Conservation (phyloP, 805 yeast genomes). For the Metschnikowia kunwiensis region DNA sequence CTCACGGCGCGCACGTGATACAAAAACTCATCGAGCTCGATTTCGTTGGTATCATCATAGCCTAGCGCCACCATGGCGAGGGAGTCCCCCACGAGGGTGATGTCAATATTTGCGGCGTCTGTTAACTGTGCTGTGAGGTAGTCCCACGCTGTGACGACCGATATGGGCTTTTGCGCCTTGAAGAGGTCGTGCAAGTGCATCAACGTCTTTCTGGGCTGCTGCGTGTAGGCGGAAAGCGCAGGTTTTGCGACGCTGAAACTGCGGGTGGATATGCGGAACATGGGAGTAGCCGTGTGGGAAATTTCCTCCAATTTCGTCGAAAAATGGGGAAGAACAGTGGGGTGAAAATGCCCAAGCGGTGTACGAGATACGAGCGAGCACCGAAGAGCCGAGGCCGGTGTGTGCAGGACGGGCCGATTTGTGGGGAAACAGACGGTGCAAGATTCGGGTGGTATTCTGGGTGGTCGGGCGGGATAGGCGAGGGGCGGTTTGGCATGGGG, state of each 20-base stretch:
- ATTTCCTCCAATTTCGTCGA: no score
- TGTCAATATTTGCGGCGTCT: constrained; percentile 62
- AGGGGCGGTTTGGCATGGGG: no score
- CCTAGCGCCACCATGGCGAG: constrained; percentile 91
- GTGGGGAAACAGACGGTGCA: no score
- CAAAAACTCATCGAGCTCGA: constrained; percentile 75
- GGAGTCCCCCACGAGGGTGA: constrained; percentile 85
- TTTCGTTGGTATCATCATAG: constrained; percentile 67
- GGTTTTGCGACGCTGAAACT: constrained; percentile 5
- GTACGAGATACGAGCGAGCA: no score
- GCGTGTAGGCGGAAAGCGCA: constrained; percentile 12
- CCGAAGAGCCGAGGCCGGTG: no score
- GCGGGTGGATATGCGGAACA: constrained; percentile 12
- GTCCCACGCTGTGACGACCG: constrained; percentile 82
- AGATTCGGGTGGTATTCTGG: no score
- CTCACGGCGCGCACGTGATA: constrained; percentile 74
- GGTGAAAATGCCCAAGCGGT: no score
- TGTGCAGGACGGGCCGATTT: no score
- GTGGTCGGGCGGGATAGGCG: no score
- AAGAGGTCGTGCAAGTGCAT: constrained; percentile 10
- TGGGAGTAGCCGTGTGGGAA: no score
- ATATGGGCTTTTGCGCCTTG: constrained; percentile 25
- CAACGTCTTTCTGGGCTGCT: constrained; percentile 14
- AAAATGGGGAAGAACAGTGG: no score
- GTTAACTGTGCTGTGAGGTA: constrained; percentile 72